These are phyloP conservation scores for Camelina sativa DNA, from an alignment of 345 rosid genomes.

Conservation along the genomic window DNA sequence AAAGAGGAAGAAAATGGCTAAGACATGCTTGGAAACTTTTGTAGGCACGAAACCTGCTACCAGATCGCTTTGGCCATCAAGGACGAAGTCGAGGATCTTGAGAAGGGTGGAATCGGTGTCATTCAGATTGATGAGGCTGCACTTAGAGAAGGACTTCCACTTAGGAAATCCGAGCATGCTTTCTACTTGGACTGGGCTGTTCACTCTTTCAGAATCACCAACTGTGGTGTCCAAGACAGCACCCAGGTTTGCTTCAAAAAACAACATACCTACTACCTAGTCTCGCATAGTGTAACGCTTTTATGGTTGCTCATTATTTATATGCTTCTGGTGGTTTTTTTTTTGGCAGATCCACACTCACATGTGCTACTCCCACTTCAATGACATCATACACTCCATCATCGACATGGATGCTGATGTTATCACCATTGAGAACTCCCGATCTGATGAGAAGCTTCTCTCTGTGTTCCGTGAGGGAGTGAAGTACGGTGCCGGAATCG, in stretches of 20 bases:
- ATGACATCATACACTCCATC: conserved; percentile 96
- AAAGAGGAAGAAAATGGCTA: neutral
- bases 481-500: conserved; percentile 96
- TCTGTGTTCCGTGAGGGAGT: conserved; percentile 99
- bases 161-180: conserved; percentile 96
- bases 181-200: conserved; percentile 99
- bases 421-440: conserved; percentile 99
- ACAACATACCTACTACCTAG: neutral
- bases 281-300: neutral
- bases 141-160: conserved; percentile 93
- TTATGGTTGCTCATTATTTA: neutral
- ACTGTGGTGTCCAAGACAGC: conserved; percentile 82
- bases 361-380: conserved; percentile 99
- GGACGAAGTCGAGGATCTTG: conserved; percentile 98
- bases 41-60: conserved; percentile 91
- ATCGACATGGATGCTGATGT: conserved; percentile 99
- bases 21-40: conserved; percentile 14
- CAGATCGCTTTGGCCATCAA: conserved; percentile 99
- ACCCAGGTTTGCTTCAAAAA: conserved; percentile 69
- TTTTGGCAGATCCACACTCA: conserved; percentile 93
- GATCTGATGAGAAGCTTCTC: conserved; percentile 96
- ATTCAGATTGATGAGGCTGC: conserved; percentile 99
- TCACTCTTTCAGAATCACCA: conserved; percentile 99
- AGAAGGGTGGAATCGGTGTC: conserved; percentile 84
- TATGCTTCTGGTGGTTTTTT: neutral